Conservation (phyloP, 2,329 filamentous ascomycete genomes). For the Geoglossum cookeanum region DNA sequence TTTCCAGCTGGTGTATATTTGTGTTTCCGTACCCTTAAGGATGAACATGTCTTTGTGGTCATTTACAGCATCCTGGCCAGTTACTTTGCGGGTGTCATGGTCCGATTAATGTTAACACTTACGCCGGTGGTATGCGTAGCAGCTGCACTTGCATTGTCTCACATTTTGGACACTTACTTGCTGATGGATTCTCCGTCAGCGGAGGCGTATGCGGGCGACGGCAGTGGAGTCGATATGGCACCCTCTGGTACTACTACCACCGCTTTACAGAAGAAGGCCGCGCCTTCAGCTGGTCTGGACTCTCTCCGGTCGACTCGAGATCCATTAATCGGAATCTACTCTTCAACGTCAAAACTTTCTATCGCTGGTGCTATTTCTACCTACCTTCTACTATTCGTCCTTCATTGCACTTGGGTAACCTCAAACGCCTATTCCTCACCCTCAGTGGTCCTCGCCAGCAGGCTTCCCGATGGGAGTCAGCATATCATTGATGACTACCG, state of each 20-base stretch:
- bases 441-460: constrained; percentile 85
- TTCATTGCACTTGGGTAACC: constrained; percentile 98
- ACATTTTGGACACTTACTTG: constrained; percentile 76
- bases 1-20: constrained; percentile 98
- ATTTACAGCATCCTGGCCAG: constrained; percentile 93
- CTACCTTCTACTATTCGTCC: constrained; percentile 82
- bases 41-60: constrained; percentile 95
- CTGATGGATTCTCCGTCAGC: constrained; percentile 42
- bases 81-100: constrained; percentile 99
- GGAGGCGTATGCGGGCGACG: constrained; percentile 19
- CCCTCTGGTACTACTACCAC: constrained; percentile 40
- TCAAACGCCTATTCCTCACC: constrained; percentile 98
- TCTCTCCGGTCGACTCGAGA: constrained; percentile 51
- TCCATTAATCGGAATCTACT: constrained; percentile 71
- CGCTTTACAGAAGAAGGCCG: constrained; percentile 22
- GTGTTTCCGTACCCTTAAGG: constrained; percentile 82
- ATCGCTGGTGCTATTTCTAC: constrained; percentile 52
- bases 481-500: constrained; percentile 99
- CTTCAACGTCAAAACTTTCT: constrained; percentile 56
- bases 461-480: constrained; percentile 81
- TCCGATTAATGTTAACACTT: constrained; percentile 91
- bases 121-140: constrained; percentile 93
- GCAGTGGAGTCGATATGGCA: constrained; percentile 19
- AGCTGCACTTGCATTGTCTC: constrained; percentile 71
- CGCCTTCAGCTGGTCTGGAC: constrained; percentile 22